phyloP scores from a whole-genome alignment of 352 stramenopile genomes.

The Albugo laibachii region DNA sequence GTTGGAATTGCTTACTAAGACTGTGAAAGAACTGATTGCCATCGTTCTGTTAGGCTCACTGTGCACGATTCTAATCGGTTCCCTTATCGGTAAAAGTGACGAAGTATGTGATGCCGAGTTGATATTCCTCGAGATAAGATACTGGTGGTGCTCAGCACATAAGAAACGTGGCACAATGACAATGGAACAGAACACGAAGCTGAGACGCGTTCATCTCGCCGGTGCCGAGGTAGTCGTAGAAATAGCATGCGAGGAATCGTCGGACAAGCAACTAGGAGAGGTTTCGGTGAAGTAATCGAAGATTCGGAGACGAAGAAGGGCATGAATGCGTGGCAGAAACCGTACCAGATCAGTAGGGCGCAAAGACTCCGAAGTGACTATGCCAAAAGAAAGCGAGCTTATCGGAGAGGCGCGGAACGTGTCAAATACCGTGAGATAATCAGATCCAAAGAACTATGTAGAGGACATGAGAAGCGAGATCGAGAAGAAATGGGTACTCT shows the following conservation, averaged over 20 bases:
- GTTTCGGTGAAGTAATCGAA: neutral
- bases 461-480: neutral
- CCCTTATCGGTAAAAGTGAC: no score
- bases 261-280: neutral
- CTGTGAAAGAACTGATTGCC: neutral
- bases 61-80: no score
- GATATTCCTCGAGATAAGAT: no score
- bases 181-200: neutral
- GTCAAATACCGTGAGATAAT: neutral
- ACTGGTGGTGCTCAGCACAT: neutral
- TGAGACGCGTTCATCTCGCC: neutral
- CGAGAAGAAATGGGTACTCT: neutral
- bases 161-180: neutral
- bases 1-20: slow-evolving; percentile 1
- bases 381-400: neutral
- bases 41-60: slow-evolving; percentile 3
- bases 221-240: neutral
- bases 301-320: neutral
- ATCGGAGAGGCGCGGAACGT: neutral
- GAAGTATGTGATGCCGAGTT: no score
- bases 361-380: neutral
- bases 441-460: neutral
- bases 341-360: no score
- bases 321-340: neutral
- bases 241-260: neutral